Percentiles rank a stretch among this genome's conserved stretches.
Evolutionary conservation across 2,329 filamentous ascomycete species (phyloP).

Genomic region (Neonectria ditissima): DNA sequence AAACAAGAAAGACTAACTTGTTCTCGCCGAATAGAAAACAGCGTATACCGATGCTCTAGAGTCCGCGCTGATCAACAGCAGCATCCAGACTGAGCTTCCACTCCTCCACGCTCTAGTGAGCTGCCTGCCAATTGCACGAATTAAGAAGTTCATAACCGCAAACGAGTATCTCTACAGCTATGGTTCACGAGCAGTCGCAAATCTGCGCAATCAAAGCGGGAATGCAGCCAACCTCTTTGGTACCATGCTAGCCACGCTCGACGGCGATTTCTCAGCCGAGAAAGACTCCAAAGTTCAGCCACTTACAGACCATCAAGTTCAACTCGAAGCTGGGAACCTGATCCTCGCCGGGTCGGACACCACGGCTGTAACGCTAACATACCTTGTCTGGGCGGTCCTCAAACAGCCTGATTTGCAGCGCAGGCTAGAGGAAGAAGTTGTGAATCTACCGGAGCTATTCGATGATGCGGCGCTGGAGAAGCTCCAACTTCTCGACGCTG

Average conservation of each 20-base stretch:
- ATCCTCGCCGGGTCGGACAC: constrained; percentile 33
- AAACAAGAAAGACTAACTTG: too few species aligned
- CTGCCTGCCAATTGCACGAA: constrained; percentile 6
- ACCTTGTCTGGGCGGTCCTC: constrained; percentile 31
- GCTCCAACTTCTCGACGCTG: constrained; percentile 19
- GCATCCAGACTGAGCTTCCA: constrained; percentile 10
- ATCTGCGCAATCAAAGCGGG: constrained; percentile 6
- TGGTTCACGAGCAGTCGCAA: constrained; percentile 10
- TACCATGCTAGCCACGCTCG: constrained; percentile 10
- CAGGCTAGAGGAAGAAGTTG: constrained; percentile 17
- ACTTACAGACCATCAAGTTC: constrained; percentile 13
- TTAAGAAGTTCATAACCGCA: constrained; percentile 2
- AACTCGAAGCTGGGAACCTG: constrained; percentile 16
- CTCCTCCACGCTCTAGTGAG: background rate
- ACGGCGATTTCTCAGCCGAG: background rate
- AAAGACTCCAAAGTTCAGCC: background rate
- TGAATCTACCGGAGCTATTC: constrained; percentile 1
- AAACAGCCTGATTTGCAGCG: constrained; percentile 4
- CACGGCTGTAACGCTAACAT: constrained; percentile 25
- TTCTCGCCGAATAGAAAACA: background rate
- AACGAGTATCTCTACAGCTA: constrained; percentile 7
- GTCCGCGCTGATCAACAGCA: constrained; percentile 5
- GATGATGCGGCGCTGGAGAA: constrained; percentile 13
- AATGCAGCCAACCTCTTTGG: constrained; percentile 14
- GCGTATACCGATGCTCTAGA: constrained; percentile 8